Base-by-base conservation (phyloP, 306 rosid species). In the Casuarina cunninghamiana region DNA sequence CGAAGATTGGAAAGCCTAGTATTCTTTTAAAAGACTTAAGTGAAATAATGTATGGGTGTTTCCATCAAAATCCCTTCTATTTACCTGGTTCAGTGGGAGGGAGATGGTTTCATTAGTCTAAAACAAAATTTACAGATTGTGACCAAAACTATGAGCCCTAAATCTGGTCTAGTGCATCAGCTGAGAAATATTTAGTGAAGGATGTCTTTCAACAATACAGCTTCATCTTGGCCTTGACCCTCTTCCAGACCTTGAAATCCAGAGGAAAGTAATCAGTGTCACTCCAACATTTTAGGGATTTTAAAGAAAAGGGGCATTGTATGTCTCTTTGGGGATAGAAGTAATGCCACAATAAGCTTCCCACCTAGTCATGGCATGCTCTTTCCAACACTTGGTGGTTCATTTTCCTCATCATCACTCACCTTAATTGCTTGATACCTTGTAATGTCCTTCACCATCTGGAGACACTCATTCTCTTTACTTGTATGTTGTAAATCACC, bases 241-340 rank as follows among this genome's bases (percentile, higher is more conserved):
- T 65, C 85, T 58, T 88, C 98, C 98, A 94, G 72, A 94, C 89
- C 85, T 80, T 89, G 84, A 94, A 94, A 85, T 91, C 91, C 35
- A 82, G 78, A 58, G 87, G 41, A 70, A 94, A 91, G 85, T 87
- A 94, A 45, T 81, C 74, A 46, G 86, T 82, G 71, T 91, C 96
- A n/a, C 82, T 87, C 98, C 98, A 94, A 66, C 74, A 81, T 84
- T 90, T 94, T 15, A 94, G 80, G 16, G 77, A 51, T 63, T 8
- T 66, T n/a, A 90, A 37, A 58, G 91, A 53, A 79, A 91, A 94
- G 2, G 97, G 98, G 67, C 98, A 97, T 81, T 91, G 97, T 17
- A 85, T 79, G 13, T 21, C 58, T 75, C 94, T 96, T 50, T 70
- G 86, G 48, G 98, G 98, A 84, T 94, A 97, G 19, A 72, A 70